phyloP scores from a whole-genome alignment of 2,329 filamentous ascomycete species.

The Penicillium sp. region DNA sequence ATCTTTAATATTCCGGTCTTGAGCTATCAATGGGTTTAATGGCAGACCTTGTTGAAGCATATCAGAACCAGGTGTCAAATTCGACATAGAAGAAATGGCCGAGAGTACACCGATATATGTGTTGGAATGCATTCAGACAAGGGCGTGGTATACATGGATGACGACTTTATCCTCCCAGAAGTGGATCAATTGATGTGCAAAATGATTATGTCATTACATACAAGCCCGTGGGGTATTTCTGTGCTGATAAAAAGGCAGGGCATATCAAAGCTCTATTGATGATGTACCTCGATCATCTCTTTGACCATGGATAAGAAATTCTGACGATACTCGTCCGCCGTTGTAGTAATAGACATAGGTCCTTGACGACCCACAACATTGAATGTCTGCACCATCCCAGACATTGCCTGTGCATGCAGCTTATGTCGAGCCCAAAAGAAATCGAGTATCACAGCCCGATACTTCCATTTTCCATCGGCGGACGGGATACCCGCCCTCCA shows the following conservation, averaged over 20 bases:
- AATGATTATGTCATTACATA: background rate
- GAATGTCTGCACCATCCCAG: slow-evolving; percentile 61
- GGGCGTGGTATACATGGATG: too few relatives aligned
- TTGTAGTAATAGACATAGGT: slow-evolving; percentile 73
- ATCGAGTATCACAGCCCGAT: slow-evolving; percentile 66
- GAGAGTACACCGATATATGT: too few relatives aligned
- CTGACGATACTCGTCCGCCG: slow-evolving; percentile 64
- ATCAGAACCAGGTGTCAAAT: background rate
- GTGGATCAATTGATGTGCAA: background rate
- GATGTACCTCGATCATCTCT: slow-evolving; percentile 41
- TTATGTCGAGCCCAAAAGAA: slow-evolving; percentile 80
- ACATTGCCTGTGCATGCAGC: slow-evolving; percentile 64
- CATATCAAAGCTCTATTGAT: background rate
- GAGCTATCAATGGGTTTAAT: slow-evolving; percentile 24
- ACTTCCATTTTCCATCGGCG: slow-evolving; percentile 63
- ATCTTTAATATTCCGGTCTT: slow-evolving; percentile 27
- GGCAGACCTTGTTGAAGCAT: too few relatives aligned
- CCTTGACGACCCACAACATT: slow-evolving; percentile 64
- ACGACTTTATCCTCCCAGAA: background rate
- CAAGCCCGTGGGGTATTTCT: background rate
- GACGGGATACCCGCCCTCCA: slow-evolving; percentile 65
- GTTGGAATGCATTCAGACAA: too few relatives aligned
- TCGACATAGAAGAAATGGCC: too few relatives aligned
- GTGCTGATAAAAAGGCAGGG: background rate
- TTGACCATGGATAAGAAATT: slow-evolving; percentile 56